Conservation (phyloP, 257 asterid genomes). For the Rauvolfia tetraphylla region DNA sequence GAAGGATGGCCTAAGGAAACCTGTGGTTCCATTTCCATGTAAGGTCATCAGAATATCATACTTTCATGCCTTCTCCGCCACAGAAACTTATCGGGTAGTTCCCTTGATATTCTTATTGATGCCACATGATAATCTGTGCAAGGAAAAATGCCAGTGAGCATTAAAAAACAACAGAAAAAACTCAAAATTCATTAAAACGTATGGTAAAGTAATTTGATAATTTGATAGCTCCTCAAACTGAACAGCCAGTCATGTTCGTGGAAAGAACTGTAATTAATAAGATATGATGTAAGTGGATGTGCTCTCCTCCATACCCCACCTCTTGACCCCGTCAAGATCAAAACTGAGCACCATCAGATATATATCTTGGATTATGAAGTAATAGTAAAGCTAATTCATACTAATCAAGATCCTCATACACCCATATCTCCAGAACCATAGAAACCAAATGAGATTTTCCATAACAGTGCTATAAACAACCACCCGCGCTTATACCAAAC, state of each 20-base stretch:
- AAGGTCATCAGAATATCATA: constrained; percentile 26
- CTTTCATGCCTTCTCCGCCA: not conserved
- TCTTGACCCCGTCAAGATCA: not conserved
- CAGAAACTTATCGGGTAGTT: not conserved
- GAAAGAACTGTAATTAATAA: not conserved
- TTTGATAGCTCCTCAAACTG: not conserved
- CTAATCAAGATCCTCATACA: not conserved
- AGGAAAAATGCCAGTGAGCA: not conserved
- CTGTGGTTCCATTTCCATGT: constrained; percentile 54
- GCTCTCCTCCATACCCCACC: not conserved
- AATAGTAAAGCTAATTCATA: not conserved
- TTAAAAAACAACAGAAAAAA: too few species aligned
- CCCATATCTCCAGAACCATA: not conserved
- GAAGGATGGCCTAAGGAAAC: constrained; percentile 49
- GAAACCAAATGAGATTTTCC: not conserved
- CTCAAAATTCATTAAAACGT: not conserved
- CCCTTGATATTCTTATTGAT: not conserved
- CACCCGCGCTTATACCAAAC: too few species aligned
- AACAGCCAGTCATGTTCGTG: not conserved
- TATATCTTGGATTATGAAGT: not conserved
- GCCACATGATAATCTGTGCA: not conserved
- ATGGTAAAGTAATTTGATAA: not conserved
- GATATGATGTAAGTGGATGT: not conserved
- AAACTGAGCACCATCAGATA: not conserved
- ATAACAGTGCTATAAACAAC: not conserved